Evolutionary conservation across 768 basidiomycete genomes (phyloP).

Genomic region (Tricholoma terreum): DNA sequence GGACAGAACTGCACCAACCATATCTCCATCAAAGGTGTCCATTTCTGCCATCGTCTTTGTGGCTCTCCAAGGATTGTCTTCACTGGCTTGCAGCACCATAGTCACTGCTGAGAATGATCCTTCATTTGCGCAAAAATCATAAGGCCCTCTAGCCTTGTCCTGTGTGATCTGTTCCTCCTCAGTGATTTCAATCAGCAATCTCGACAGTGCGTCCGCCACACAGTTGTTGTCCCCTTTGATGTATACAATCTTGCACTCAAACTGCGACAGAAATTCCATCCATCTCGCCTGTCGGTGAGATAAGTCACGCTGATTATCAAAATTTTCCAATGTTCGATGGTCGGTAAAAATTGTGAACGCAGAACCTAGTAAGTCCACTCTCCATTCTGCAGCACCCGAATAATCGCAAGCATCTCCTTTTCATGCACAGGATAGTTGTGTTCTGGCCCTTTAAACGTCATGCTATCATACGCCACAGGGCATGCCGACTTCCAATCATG

Average conservation of each 20-base stretch:
- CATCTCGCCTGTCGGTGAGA: slow-evolving; percentile 20
- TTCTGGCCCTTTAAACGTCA: slow-evolving; percentile 16
- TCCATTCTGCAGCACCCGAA: slow-evolving; percentile 21
- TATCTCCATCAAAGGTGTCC: not conserved
- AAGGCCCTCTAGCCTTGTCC: not conserved
- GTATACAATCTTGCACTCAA: no score
- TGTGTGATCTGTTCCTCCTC: not conserved
- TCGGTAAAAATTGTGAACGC: slow-evolving; percentile 27
- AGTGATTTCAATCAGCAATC: not conserved
- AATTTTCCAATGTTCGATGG: slow-evolving; percentile 30
- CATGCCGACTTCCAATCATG: slow-evolving; percentile 20
- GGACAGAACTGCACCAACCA: not conserved
- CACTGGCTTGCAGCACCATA: not conserved
- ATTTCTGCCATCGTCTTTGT: not conserved
- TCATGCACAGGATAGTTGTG: no score
- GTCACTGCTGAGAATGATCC: not conserved
- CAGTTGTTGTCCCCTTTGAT: no score
- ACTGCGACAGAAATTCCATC: no score
- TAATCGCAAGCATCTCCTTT: no score
- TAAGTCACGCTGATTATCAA: slow-evolving; percentile 13
- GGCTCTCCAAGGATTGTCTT: not conserved
- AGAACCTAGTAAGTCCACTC: slow-evolving; percentile 14
- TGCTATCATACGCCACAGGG: slow-evolving; percentile 27
- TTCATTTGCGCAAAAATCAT: not conserved
- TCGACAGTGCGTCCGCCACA: not conserved